These are phyloP conservation scores for Leccinum fallax DNA, from an alignment of 1,284 basidiomycete species.

Conservation along the genomic window DNA sequence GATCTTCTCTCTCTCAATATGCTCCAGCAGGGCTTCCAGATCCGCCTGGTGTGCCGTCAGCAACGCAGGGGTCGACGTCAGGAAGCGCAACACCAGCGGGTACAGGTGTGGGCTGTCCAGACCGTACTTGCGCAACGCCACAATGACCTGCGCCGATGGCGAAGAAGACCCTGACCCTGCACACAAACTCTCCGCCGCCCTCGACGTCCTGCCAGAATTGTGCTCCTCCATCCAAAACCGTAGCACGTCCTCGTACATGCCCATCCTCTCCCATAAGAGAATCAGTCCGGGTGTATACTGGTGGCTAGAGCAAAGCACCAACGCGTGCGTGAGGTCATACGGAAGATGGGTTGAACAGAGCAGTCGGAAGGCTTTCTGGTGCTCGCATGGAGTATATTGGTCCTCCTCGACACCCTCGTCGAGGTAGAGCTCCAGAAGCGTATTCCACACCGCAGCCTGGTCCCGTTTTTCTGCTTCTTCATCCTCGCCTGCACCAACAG, in stretches of 20 bases:
- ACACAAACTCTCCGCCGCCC: not conserved
- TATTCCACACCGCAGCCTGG: constrained; percentile 94
- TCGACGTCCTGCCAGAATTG: constrained; percentile 37
- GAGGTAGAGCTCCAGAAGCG: constrained; percentile 92
- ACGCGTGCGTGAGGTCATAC: constrained; percentile 88
- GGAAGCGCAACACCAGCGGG: constrained; percentile 85
- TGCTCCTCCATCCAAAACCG: constrained; percentile 87
- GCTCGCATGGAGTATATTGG: constrained; percentile 8
- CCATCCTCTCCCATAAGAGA: constrained; percentile 89
- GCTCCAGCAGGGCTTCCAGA: constrained; percentile 68
- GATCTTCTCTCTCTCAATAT: constrained; percentile 79
- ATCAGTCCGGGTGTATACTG: constrained; percentile 86
- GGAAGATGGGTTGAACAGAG: constrained; percentile 68
- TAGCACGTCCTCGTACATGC: constrained; percentile 95
- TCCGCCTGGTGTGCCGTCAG: constrained; percentile 73
- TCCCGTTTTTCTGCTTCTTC: constrained; percentile 65
- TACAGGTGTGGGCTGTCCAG: constrained; percentile 76
- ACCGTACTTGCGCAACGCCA: constrained; percentile 77
- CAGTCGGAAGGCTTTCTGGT: constrained; percentile 68
- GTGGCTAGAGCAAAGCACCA: constrained; percentile 88
- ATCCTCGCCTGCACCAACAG: constrained; percentile 36
- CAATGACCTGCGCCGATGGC: constrained; percentile 68
- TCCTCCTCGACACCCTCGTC: constrained; percentile 23
- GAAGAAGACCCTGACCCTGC: constrained; percentile 20
- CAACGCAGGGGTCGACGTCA: constrained; percentile 77